Conservation (phyloP, 257 asterid genomes). For the Ophiorrhiza pumila region DNA sequence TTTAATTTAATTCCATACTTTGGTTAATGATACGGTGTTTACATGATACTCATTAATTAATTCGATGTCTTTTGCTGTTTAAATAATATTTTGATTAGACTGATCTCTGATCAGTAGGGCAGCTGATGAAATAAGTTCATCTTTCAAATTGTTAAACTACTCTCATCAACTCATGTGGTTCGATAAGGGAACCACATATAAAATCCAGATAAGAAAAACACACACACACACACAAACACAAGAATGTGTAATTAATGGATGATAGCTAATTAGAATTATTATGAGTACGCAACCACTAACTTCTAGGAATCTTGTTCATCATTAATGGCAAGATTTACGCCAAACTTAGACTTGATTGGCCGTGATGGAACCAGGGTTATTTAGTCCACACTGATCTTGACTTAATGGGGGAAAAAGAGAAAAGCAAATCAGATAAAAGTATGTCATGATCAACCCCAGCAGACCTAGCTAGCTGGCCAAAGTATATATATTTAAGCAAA, state of each 20-base stretch:
- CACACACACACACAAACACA: background rate
- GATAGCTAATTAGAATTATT: background rate
- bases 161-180: background rate
- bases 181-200: background rate
- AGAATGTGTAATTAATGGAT: background rate
- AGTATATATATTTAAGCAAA: background rate
- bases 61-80: background rate
- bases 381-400: slow-evolving; percentile 18
- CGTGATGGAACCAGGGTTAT: slow-evolving; percentile 19
- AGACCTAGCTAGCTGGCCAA: background rate
- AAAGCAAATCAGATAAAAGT: background rate
- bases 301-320: slow-evolving; percentile 30
- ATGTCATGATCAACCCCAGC: slow-evolving; percentile 3
- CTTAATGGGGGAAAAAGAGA: background rate
- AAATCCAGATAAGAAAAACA: background rate
- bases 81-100: background rate
- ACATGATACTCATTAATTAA: background rate
- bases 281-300: slow-evolving; percentile 5
- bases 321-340: slow-evolving; percentile 42
- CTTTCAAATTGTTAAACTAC: background rate
- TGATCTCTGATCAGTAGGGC: background rate
- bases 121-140: background rate
- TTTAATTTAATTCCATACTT: background rate
- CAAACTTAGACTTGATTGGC: slow-evolving; percentile 9
- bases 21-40: background rate